phyloP scores from a whole-genome alignment of 2,329 filamentous ascomycete species.

The Aspergillus sp. region DNA sequence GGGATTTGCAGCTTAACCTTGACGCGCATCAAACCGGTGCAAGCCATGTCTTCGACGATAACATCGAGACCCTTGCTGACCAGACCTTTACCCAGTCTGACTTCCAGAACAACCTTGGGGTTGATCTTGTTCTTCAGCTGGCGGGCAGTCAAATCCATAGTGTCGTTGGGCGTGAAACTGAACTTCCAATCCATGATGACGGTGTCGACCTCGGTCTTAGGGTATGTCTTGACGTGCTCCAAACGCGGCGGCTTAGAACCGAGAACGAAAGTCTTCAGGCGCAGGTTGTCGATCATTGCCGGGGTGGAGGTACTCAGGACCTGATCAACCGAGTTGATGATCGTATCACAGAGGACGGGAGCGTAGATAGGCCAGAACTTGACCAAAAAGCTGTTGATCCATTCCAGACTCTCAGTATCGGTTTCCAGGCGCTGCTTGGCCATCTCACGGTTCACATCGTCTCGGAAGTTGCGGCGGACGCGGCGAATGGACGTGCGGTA shows the following conservation, averaged over 20 bases:
- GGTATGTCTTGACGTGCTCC: constrained; percentile 98
- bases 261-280: constrained; percentile 89
- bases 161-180: constrained; percentile 96
- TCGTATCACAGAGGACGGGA: constrained; percentile 85
- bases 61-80: constrained; percentile 96
- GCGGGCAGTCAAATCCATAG: constrained; percentile 81
- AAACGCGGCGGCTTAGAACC: constrained; percentile 93
- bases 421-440: constrained; percentile 83
- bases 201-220: constrained; percentile 89
- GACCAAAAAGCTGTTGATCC: constrained; percentile 98
- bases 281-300: constrained; percentile 87
- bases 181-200: constrained; percentile 99
- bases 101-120: constrained; percentile 92
- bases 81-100: constrained; percentile 91
- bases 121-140: constrained; percentile 96
- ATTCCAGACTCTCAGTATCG: constrained; percentile 90
- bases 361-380: constrained; percentile 99
- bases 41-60: constrained; percentile 97
- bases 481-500: constrained; percentile 93
- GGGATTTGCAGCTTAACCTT: constrained; percentile 97
- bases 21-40: constrained; percentile 91
- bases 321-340: constrained; percentile 93
- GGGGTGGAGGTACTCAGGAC: constrained; percentile 91
- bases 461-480: constrained; percentile 91
- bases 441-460: constrained; percentile 88